Evolutionary conservation across 768 basidiomycete species (phyloP).

Genomic region (Candolleomyces efflorescens): DNA sequence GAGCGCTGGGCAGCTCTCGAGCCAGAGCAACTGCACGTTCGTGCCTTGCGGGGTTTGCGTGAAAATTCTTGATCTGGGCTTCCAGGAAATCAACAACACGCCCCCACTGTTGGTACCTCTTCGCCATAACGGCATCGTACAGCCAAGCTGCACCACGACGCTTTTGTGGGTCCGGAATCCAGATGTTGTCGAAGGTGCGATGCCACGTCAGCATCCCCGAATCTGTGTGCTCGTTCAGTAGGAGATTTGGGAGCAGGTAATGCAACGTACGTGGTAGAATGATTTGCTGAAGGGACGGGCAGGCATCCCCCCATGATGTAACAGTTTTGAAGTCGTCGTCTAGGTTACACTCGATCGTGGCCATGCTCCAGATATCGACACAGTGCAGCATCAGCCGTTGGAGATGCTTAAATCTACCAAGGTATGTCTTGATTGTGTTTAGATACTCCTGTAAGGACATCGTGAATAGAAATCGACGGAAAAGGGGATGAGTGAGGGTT

Average conservation of each 20-base stretch:
- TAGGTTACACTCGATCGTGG: conserved; percentile 21
- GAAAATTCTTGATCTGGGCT: background rate
- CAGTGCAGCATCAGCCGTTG: conserved; percentile 28
- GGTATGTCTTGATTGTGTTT: conserved; percentile 19
- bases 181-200: conserved; percentile 11
- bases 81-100: conserved; percentile 1
- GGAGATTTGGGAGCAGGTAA: background rate
- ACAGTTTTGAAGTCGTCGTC: conserved; percentile 33
- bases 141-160: conserved; percentile 4
- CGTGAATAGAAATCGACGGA: background rate
- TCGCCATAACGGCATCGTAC: background rate
- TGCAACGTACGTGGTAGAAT: conserved; percentile 31
- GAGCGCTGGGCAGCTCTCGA: background rate
- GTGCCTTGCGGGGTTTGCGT: background rate
- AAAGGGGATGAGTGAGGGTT: conserved; percentile 1
- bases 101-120: conserved; percentile 2
- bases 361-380: conserved; percentile 28
- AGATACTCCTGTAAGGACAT: conserved; percentile 18
- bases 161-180: conserved; percentile 8
- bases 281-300: conserved; percentile 31
- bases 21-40: background rate
- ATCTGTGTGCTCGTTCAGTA: conserved; percentile 13
- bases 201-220: conserved; percentile 23
- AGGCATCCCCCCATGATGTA: conserved; percentile 32
- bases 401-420: conserved; percentile 29